These are phyloP conservation scores for Neonectria magnoliae DNA, from an alignment of 2,329 filamentous ascomycete species.

Conservation along the genomic window DNA sequence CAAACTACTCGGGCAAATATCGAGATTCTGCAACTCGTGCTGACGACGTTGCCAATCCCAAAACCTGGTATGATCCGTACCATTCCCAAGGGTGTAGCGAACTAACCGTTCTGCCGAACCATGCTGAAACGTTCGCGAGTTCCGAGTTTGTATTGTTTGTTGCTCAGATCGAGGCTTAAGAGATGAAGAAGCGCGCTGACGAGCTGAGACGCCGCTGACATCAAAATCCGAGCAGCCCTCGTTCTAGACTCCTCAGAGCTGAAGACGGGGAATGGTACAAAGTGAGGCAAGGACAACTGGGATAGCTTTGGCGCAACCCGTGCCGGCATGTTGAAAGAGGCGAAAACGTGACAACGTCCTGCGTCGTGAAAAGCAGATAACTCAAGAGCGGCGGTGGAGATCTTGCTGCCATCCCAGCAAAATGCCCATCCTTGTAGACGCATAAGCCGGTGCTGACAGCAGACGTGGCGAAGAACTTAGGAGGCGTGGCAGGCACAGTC, in stretches of 20 bases:
- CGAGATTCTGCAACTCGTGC: constrained; percentile 36
- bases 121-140: constrained; percentile 31
- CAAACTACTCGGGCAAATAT: constrained; percentile 31
- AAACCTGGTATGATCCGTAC: constrained; percentile 35
- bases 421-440: constrained; percentile 40
- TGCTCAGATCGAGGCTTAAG: constrained; percentile 35
- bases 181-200: constrained; percentile 40
- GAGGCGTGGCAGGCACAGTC: constrained; percentile 33
- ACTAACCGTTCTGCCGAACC: constrained; percentile 22
- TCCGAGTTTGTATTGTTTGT: constrained; percentile 27
- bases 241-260: constrained; percentile 36
- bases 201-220: constrained; percentile 36
- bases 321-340: constrained; percentile 40
- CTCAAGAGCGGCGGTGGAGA: constrained; percentile 34
- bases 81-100: constrained; percentile 40
- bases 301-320: constrained; percentile 38
- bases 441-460: constrained; percentile 34
- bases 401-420: constrained; percentile 24
- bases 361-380: constrained; percentile 35
- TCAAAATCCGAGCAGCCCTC: constrained; percentile 37
- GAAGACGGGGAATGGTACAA: constrained; percentile 34
- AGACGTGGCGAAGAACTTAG: constrained; percentile 39
- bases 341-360: constrained; percentile 40
- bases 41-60: constrained; percentile 38
- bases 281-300: constrained; percentile 30